These are phyloP conservation scores for Puccinellia tenuiflora DNA, from an alignment of 176 grass and related monocot genomes.

Conservation along the genomic window DNA sequence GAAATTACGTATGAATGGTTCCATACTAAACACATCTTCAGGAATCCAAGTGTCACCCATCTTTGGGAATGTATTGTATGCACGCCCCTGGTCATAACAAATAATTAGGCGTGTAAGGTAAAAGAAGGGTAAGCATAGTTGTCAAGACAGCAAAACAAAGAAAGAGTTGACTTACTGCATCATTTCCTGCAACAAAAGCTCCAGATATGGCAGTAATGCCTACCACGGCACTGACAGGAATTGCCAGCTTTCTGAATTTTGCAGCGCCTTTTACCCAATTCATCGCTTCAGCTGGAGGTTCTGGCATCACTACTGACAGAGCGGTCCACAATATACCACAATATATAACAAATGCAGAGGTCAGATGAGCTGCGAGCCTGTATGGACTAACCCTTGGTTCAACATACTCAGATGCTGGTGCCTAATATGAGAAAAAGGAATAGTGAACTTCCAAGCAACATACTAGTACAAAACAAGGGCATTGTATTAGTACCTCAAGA, in stretches of 20 bases:
- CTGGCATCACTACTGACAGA: slow-evolving; percentile 82
- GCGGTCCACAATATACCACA: slow-evolving; percentile 95
- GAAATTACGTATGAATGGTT: slow-evolving; percentile 80
- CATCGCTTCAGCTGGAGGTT: slow-evolving; percentile 66
- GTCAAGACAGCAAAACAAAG: slow-evolving; percentile 24
- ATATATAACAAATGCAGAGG: slow-evolving; percentile 93
- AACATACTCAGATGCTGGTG: slow-evolving; percentile 81
- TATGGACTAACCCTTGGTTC: slow-evolving; percentile 95
- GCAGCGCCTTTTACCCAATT: slow-evolving; percentile 70
- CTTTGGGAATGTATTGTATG: slow-evolving; percentile 97
- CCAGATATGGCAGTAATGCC: slow-evolving; percentile 89
- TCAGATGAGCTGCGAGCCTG: slow-evolving; percentile 86
- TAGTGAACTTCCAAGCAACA: slow-evolving; percentile 11
- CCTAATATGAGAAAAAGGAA: slow-evolving; percentile 43
- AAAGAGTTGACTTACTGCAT: slow-evolving; percentile 61
- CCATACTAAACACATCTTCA: slow-evolving; percentile 82
- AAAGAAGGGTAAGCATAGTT: neutral
- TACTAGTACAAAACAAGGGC: slow-evolving; percentile 7
- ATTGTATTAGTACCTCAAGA: slow-evolving; percentile 63
- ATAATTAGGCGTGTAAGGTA: slow-evolving; percentile 5
- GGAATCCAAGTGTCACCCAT: slow-evolving; percentile 98
- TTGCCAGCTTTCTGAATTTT: slow-evolving; percentile 63
- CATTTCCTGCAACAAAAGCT: slow-evolving; percentile 95
- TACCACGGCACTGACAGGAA: slow-evolving; percentile 73
- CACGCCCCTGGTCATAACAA: slow-evolving; percentile 67